Percentiles rank a stretch among this genome's conserved stretches.
These are phyloP conservation scores for Prunus mume DNA, from an alignment of 306 rosid species.

Conservation along the genomic window DNA sequence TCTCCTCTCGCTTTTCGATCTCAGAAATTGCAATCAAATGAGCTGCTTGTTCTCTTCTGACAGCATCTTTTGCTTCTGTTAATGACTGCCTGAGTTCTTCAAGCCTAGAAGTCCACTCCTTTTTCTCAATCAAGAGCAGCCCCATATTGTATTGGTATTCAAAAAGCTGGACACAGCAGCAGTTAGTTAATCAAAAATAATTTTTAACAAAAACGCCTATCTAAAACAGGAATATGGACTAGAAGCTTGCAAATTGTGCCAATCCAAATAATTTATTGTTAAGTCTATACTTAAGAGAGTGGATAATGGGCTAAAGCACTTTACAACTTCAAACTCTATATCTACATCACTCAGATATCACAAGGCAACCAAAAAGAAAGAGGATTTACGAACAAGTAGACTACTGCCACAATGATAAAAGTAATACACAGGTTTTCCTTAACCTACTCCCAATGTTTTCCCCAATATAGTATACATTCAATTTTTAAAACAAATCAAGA, in stretches of 20 bases:
- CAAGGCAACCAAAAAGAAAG: not conserved
- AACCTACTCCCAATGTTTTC: not conserved
- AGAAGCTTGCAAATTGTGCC: not conserved
- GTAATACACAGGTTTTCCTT: not conserved
- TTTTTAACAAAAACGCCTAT: not conserved
- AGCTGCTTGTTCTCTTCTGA: slow-evolving; percentile 64
- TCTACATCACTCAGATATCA: not conserved
- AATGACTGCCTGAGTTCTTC: slow-evolving; percentile 55
- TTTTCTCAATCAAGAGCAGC: slow-evolving; percentile 93
- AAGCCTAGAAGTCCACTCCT: slow-evolving; percentile 72
- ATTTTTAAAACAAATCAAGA: not conserved
- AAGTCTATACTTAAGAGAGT: not conserved
- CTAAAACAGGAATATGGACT: not conserved
- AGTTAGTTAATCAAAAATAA: slow-evolving; percentile 11
- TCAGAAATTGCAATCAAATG: slow-evolving; percentile 72
- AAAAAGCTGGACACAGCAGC: slow-evolving; percentile 58
- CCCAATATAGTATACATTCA: not conserved
- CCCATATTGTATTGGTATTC: slow-evolving; percentile 98
- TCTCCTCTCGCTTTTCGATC: slow-evolving; percentile 80
- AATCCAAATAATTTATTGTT: not conserved
- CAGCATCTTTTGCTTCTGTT: slow-evolving; percentile 59
- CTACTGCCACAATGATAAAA: not conserved
- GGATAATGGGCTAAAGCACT: not conserved
- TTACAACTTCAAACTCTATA: not conserved
- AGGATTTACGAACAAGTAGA: not conserved